Percentiles rank a stretch among this genome's conserved stretches.
Conservation (phyloP, 2,329 filamentous ascomycete species). For the Claviceps sp. region DNA sequence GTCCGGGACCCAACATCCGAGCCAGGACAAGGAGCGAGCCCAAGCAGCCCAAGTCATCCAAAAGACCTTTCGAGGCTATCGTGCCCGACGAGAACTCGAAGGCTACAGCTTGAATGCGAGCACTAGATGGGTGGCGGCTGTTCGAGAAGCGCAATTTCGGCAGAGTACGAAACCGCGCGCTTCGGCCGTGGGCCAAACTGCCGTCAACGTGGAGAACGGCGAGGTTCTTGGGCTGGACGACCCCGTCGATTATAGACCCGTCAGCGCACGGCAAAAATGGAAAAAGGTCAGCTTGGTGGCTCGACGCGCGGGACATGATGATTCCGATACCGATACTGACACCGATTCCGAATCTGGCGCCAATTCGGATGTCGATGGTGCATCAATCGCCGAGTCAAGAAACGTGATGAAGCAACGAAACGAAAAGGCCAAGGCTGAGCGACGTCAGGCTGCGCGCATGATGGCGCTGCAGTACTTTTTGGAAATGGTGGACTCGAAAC, state of each 20-base stretch:
- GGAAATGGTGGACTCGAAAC: constrained; percentile 76
- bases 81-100: constrained; percentile 54
- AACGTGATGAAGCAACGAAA: constrained; percentile 25
- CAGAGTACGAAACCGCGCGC: constrained; percentile 32
- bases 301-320: constrained; percentile 57
- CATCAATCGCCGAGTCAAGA: constrained; percentile 23
- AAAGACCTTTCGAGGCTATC: constrained; percentile 66
- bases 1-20: not conserved
- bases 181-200: constrained; percentile 10
- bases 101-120: constrained; percentile 57
- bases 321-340: constrained; percentile 34
- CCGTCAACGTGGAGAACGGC: constrained; percentile 4
- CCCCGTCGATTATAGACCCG: constrained; percentile 9
- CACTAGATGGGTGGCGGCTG: constrained; percentile 57
- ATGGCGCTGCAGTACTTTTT: constrained; percentile 80
- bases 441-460: constrained; percentile 55
- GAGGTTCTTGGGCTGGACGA: constrained; percentile 8
- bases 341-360: constrained; percentile 31
- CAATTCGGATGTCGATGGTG: constrained; percentile 10
- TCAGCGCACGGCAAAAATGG: constrained; percentile 55
- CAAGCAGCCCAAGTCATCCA: constrained; percentile 47
- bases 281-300: constrained; percentile 59
- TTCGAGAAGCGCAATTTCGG: constrained; percentile 43
- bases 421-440: constrained; percentile 37
- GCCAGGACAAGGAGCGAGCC: constrained; percentile 12